Evolutionary conservation across 352 stramenopile species (phyloP).

Genomic region (Pythium scleroteichum): DNA sequence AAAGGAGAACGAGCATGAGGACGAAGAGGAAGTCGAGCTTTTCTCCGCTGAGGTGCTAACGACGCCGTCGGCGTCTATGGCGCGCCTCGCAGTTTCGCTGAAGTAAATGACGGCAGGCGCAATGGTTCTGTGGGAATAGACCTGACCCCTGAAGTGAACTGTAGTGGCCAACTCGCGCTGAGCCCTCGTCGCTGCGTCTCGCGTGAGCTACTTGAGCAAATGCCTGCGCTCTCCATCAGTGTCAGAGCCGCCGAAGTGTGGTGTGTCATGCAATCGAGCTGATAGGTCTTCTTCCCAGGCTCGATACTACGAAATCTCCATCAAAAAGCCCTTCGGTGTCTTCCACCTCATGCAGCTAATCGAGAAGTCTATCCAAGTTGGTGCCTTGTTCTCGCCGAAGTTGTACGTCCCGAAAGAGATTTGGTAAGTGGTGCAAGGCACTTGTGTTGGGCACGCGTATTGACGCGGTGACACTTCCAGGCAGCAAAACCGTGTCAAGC

Average conservation of each 20-base stretch:
- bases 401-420: constrained; percentile 81
- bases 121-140: no score
- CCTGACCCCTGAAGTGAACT: no score
- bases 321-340: constrained; percentile 59
- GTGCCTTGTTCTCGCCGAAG: constrained; percentile 68
- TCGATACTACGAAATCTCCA: constrained; percentile 55
- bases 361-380: constrained; percentile 76
- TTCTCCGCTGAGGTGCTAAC: constrained; percentile 17
- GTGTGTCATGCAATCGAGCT: constrained; percentile 3
- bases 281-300: constrained; percentile 29
- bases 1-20: constrained; percentile 9
- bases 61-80: constrained; percentile 7
- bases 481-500: constrained; percentile 66
- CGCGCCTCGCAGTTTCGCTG: constrained; percentile 1
- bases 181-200: constrained; percentile 57
- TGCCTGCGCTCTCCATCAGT: constrained; percentile 62
- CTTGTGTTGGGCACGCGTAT: not conserved
- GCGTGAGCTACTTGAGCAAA: constrained; percentile 71
- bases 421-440: constrained; percentile 35
- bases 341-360: constrained; percentile 84
- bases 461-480: constrained; percentile 11
- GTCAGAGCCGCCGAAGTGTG: constrained; percentile 20
- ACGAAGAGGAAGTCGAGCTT: constrained; percentile 22
- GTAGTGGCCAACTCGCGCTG: constrained; percentile 22
- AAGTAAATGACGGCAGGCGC: not conserved